These are phyloP conservation scores for Lentinula detonsa DNA, from an alignment of 768 basidiomycete species.

Conservation along the genomic window DNA sequence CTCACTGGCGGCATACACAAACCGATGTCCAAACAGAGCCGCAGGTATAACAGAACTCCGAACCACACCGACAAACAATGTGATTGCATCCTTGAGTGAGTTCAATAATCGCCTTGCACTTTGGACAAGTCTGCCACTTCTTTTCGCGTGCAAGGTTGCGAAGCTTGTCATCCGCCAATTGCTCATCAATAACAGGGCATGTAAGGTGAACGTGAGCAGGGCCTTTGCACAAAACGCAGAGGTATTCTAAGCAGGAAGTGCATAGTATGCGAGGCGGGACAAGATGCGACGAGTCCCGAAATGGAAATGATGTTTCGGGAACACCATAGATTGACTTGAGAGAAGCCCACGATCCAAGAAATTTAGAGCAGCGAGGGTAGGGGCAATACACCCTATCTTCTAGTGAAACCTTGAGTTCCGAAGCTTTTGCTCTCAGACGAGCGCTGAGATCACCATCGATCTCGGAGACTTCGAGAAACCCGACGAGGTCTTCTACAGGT, in stretches of 20 bases:
- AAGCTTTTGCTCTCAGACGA: slow-evolving; percentile 18
- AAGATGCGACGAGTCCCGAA: not conserved
- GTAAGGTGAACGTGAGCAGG: not conserved
- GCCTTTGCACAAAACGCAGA: not conserved
- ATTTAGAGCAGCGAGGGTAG: slow-evolving; percentile 26
- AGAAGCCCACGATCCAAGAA: slow-evolving; percentile 18
- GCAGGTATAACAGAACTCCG: slow-evolving; percentile 23
- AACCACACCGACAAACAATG: slow-evolving; percentile 26
- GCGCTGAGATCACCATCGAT: not conserved
- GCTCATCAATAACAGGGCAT: not conserved
- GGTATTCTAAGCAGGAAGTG: not conserved
- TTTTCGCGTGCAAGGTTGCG: slow-evolving; percentile 19
- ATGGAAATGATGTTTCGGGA: not conserved
- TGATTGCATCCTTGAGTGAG: slow-evolving; percentile 29
- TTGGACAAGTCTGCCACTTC: slow-evolving; percentile 30
- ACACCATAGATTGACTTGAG: not conserved
- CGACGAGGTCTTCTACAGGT: not conserved
- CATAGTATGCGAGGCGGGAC: not conserved
- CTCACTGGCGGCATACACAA: not conserved
- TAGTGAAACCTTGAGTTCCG: slow-evolving; percentile 22
- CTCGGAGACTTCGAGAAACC: not conserved
- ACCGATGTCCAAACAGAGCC: slow-evolving; percentile 15
- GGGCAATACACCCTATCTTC: slow-evolving; percentile 29
- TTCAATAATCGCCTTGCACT: slow-evolving; percentile 28
- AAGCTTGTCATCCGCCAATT: slow-evolving; percentile 5